Conservation (phyloP, 768 basidiomycete genomes). For the Leccinum incarnatum region DNA sequence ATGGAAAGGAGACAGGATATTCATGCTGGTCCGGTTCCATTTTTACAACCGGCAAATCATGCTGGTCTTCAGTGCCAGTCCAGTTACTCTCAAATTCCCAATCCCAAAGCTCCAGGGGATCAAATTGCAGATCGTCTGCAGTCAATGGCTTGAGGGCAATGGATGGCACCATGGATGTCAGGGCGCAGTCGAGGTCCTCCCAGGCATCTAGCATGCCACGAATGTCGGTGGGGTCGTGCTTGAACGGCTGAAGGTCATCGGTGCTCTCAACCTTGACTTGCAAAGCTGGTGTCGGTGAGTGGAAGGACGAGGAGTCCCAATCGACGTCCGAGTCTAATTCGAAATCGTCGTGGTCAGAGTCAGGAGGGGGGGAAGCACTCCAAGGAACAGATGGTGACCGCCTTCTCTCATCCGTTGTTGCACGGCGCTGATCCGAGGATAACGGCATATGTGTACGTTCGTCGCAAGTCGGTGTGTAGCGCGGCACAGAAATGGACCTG, state of each 20-base stretch:
- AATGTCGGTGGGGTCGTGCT: conserved; percentile 61
- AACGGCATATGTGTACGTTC: conserved; percentile 35
- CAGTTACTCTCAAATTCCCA: conserved; percentile 35
- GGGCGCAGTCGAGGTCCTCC: conserved; percentile 55
- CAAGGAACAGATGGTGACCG: conserved; percentile 60
- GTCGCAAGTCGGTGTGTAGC: conserved; percentile 45
- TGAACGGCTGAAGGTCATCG: conserved; percentile 39
- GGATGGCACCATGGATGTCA: conserved; percentile 25
- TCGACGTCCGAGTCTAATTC: conserved; percentile 56
- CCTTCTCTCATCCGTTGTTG: conserved; percentile 30
- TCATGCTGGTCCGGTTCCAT: conserved; percentile 47
- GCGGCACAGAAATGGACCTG: conserved; percentile 55
- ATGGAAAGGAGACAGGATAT: conserved; percentile 2
- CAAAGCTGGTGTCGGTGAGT: conserved; percentile 20
- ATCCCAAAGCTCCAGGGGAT: conserved; percentile 39
- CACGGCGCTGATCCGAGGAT: conserved; percentile 24
- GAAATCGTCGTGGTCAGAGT: conserved; percentile 49
- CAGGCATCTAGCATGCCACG: conserved; percentile 66
- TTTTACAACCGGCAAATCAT: conserved; percentile 28
- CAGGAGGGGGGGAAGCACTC: conserved; percentile 70
- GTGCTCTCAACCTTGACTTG: conserved; percentile 21
- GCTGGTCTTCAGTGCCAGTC: conserved; percentile 16
- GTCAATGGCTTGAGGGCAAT: conserved; percentile 29
- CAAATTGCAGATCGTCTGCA: conserved; percentile 41
- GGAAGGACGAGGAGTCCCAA: conserved; percentile 52